A percentile compares a stretch with the other conserved stretches of the same genome.
These are phyloP conservation scores for Corniculantispora saksenae DNA, from an alignment of 2,329 filamentous ascomycete genomes.

Conservation along the genomic window DNA sequence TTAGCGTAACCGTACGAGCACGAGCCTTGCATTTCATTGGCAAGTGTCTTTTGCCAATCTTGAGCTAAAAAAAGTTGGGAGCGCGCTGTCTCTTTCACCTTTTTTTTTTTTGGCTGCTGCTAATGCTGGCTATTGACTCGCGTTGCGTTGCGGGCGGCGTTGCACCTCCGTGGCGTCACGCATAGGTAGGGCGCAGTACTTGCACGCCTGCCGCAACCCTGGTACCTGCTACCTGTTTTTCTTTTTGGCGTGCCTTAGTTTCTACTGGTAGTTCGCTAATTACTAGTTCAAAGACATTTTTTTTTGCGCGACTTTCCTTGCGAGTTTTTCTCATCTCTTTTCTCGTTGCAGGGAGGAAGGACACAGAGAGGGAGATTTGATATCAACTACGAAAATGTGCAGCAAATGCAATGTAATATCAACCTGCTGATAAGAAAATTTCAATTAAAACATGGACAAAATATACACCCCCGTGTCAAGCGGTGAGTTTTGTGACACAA, in stretches of 20 bases:
- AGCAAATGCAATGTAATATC: too few relatives aligned
- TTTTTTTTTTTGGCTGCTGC: too few relatives aligned
- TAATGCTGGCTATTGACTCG: too few relatives aligned
- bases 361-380: too few relatives aligned
- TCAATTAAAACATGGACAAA: background rate
- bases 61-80: background rate
- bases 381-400: too few relatives aligned
- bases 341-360: too few relatives aligned
- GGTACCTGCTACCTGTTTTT: too few relatives aligned
- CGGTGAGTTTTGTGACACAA: slow-evolving; percentile 14
- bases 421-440: background rate
- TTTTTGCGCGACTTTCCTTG: slow-evolving; percentile 13
- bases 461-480: background rate
- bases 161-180: background rate
- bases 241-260: too few relatives aligned
- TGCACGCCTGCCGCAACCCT: background rate
- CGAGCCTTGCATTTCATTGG: background rate
- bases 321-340: background rate
- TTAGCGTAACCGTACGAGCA: background rate
- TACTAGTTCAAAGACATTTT: too few relatives aligned
- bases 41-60: too few relatives aligned
- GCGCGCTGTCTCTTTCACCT: background rate
- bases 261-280: too few relatives aligned
- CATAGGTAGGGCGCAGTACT: background rate
- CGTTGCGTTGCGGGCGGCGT: slow-evolving; percentile 11